These are phyloP conservation scores for Microdochium bolleyi DNA, from an alignment of 2,329 filamentous ascomycete species.

Conservation along the genomic window DNA sequence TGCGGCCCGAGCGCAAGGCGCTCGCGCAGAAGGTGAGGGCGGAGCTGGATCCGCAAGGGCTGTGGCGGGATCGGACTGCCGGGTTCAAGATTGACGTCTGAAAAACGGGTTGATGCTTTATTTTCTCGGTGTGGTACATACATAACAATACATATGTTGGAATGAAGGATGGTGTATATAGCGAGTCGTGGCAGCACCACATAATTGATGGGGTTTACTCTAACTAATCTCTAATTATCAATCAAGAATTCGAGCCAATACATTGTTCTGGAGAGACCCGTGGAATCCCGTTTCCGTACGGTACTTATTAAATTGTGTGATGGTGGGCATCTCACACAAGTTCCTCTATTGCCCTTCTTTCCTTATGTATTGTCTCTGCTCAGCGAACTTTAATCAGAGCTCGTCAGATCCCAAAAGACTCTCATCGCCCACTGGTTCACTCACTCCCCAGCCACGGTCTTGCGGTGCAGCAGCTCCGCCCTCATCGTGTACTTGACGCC, in stretches of 20 bases:
- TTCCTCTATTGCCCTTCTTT: too few species aligned
- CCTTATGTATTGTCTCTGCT: too few species aligned
- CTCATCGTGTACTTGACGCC: conserved; percentile 51
- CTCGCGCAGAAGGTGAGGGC: conserved; percentile 24
- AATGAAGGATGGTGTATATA: too few species aligned
- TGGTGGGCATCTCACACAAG: too few species aligned
- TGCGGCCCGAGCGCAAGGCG: conserved; percentile 23
- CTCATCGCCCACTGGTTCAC: neutral
- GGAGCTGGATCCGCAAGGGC: conserved; percentile 26
- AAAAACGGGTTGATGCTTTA: neutral
- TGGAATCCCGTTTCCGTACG: too few species aligned
- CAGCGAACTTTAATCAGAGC: neutral
- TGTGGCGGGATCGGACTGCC: conserved; percentile 28
- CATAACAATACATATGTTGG: too few species aligned
- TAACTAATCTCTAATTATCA: too few species aligned
- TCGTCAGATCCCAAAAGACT: neutral
- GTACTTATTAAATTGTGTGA: neutral
- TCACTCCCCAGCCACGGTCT: neutral
- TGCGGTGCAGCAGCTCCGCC: conserved; percentile 42
- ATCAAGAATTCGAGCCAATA: too few species aligned
- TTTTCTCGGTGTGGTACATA: too few species aligned
- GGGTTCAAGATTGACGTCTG: conserved; percentile 25
- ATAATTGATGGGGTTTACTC: too few species aligned
- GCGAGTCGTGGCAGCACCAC: too few species aligned
- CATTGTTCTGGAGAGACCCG: too few species aligned